Evolutionary conservation across 176 grass and related monocot genomes (phyloP).

Genomic region (Zoysia pacifica): DNA sequence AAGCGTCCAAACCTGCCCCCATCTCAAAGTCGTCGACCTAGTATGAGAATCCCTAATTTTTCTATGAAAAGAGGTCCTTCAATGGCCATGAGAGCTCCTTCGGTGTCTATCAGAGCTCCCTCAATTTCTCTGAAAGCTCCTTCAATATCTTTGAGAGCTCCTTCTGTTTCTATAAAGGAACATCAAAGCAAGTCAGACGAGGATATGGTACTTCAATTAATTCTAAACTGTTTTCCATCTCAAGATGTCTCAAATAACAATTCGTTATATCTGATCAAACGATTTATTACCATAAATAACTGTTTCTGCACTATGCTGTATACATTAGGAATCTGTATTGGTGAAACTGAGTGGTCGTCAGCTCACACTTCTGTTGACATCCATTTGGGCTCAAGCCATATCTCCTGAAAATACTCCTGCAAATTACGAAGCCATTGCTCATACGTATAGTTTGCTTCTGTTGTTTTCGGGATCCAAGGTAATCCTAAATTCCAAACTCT

Average conservation of each 20-base stretch:
- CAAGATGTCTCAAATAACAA: slow-evolving; percentile 29
- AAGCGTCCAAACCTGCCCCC: slow-evolving; percentile 57
- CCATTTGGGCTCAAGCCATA: slow-evolving; percentile 90
- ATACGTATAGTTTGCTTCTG: slow-evolving; percentile 88
- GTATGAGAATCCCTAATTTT: slow-evolving; percentile 69
- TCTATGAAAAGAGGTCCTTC: slow-evolving; percentile 65
- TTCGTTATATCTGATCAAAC: slow-evolving; percentile 31
- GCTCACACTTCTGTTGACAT: slow-evolving; percentile 88
- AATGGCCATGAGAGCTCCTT: slow-evolving; percentile 54
- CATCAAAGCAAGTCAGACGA: slow-evolving; percentile 49
- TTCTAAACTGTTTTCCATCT: slow-evolving; percentile 31
- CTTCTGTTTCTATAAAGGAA: slow-evolving; percentile 64
- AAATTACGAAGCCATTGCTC: slow-evolving; percentile 98
- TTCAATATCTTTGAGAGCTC: slow-evolving; percentile 42
- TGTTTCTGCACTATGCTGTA: slow-evolving; percentile 44
- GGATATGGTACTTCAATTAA: slow-evolving; percentile 57
- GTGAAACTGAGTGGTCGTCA: slow-evolving; percentile 84
- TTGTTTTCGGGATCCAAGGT: slow-evolving; percentile 94
- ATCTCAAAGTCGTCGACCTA: slow-evolving; percentile 62
- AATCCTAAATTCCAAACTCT: slow-evolving; percentile 27
- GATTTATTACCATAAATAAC: slow-evolving; percentile 38
- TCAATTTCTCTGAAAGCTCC: slow-evolving; percentile 49
- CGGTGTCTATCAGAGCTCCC: slow-evolving; percentile 51
- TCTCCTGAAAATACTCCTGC: slow-evolving; percentile 79
- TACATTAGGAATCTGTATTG: slow-evolving; percentile 71